Evolutionary conservation across 257 asterid species (phyloP).

Genomic region (Striga asiatica): DNA sequence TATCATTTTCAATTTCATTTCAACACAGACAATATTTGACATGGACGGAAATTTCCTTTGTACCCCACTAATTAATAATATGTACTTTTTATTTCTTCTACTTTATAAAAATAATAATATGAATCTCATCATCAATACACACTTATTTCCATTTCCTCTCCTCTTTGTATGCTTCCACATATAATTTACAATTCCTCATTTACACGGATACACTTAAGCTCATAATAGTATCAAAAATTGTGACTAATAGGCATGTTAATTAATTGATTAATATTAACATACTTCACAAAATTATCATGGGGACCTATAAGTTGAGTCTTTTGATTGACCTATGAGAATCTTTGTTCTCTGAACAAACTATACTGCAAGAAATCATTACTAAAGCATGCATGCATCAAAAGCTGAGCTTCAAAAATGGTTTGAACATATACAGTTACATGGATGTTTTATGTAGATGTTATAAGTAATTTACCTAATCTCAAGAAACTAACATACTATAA

Average conservation of each 20-base stretch:
- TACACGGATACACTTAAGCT: too few species aligned
- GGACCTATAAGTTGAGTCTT: neutral
- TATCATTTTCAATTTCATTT: slow-evolving; percentile 13
- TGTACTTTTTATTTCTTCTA: slow-evolving; percentile 11
- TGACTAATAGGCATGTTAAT: too few species aligned
- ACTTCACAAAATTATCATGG: too few species aligned
- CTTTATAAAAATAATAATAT: too few species aligned
- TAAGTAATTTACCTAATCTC: neutral
- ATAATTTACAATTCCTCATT: too few species aligned
- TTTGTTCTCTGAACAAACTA: neutral
- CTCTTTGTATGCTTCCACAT: too few species aligned
- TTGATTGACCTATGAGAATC: neutral
- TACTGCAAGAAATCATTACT: neutral
- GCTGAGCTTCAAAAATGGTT: neutral
- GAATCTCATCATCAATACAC: slow-evolving; percentile 8
- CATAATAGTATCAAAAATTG: too few species aligned
- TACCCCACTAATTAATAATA: slow-evolving; percentile 39
- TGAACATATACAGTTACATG: neutral
- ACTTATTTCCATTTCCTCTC: too few species aligned
- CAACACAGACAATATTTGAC: slow-evolving; percentile 28
- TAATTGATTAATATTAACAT: too few species aligned
- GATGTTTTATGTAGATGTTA: too few species aligned
- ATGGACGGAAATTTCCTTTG: slow-evolving; percentile 29
- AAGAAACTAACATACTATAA: too few species aligned
- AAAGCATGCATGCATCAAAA: neutral